Conservation (phyloP, 805 yeast genomes). For the Tetrapisispora arboricola region DNA sequence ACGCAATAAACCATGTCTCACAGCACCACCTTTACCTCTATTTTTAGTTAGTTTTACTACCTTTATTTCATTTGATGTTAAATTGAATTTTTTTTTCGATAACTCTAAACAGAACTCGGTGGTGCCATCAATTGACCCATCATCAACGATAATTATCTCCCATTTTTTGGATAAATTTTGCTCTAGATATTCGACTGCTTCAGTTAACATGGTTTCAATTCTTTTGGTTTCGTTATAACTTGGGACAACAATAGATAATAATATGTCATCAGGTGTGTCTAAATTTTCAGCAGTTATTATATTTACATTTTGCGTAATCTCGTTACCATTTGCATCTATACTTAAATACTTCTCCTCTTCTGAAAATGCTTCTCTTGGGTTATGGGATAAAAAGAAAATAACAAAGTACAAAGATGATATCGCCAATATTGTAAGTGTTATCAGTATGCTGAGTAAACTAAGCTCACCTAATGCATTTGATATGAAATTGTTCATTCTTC, state of each 20-base stretch:
- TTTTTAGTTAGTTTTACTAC: conserved; percentile 63
- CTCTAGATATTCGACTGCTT: conserved; percentile 47
- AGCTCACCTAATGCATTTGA: background rate
- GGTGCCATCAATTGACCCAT: conserved; percentile 81
- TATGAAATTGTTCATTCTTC: background rate
- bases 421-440: background rate
- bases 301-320: conserved; percentile 25
- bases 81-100: conserved; percentile 34
- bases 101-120: conserved; percentile 58
- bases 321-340: conserved; percentile 28
- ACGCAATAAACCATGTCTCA: conserved; percentile 79
- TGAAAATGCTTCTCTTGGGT: conserved; percentile 45
- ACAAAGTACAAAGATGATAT: conserved; percentile 29
- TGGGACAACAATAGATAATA: conserved; percentile 78
- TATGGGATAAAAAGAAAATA: conserved; percentile 46
- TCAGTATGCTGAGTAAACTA: background rate
- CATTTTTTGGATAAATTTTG: conserved; percentile 24
- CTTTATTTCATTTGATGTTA: conserved; percentile 51
- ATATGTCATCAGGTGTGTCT: conserved; percentile 30
- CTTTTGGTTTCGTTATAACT: conserved; percentile 81
- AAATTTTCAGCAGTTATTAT: conserved; percentile 9
- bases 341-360: conserved; percentile 49
- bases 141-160: conserved; percentile 84
- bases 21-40: conserved; percentile 96
- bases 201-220: conserved; percentile 60